Conservation (phyloP, 2,329 filamentous ascomycete genomes). For the Beauveria sp. region DNA sequence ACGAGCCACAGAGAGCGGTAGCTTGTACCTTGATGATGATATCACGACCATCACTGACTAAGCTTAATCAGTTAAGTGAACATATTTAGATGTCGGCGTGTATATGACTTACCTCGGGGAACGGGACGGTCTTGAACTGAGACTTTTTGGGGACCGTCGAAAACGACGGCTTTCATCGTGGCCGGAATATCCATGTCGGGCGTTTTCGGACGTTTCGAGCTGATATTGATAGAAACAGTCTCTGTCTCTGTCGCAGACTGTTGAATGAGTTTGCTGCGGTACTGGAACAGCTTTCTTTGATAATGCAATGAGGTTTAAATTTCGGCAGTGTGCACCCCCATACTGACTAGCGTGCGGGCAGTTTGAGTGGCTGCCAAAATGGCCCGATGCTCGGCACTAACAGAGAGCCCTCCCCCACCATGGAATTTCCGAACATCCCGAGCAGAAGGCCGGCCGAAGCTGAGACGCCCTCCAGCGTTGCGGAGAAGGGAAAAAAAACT, state of each 20-base stretch:
- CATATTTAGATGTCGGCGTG: background rate
- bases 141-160: slow-evolving; percentile 70
- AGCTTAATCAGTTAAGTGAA: slow-evolving; percentile 13
- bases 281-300: background rate
- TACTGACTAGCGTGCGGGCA: background rate
- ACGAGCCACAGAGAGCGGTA: slow-evolving; percentile 85
- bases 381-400: slow-evolving; percentile 1
- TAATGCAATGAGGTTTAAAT: slow-evolving; percentile 1
- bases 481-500: background rate
- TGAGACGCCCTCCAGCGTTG: background rate
- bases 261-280: background rate
- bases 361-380: background rate
- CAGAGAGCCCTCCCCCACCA: background rate
- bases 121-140: slow-evolving; percentile 72
- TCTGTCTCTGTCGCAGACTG: background rate
- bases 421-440: slow-evolving; percentile 11
- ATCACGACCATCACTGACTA: slow-evolving; percentile 62
- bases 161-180: slow-evolving; percentile 84
- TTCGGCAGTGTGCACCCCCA: background rate
- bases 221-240: background rate
- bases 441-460: background rate
- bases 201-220: background rate
- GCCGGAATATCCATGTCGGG: slow-evolving; percentile 25
- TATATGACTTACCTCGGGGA: slow-evolving; percentile 44
- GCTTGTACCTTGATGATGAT: slow-evolving; percentile 77